phyloP scores from a whole-genome alignment of 2,329 filamentous ascomycete species.

The Erysiphe neolycopersici region DNA sequence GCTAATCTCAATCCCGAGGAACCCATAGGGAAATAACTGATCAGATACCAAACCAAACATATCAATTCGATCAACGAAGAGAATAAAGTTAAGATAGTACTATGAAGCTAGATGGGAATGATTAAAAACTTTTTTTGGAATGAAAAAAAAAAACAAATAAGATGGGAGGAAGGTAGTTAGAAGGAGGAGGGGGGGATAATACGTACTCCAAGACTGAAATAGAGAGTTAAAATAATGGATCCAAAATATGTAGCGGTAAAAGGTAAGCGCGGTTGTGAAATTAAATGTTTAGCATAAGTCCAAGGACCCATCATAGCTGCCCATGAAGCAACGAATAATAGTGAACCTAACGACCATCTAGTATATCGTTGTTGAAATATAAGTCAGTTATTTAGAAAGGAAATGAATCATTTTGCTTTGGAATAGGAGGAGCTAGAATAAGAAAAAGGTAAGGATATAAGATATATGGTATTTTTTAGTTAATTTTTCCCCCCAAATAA shows the following conservation, averaged over 20 bases:
- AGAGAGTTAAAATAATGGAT: constrained; percentile 68
- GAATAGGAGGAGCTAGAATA: neutral
- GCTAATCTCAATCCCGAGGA: constrained; percentile 66
- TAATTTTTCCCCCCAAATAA: neutral
- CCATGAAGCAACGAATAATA: constrained; percentile 77
- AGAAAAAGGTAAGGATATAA: too few species aligned
- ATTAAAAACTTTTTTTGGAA: constrained; percentile 1
- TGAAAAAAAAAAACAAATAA: neutral
- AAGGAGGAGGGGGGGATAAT: neutral
- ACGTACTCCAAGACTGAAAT: constrained; percentile 80
- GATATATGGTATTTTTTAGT: too few species aligned
- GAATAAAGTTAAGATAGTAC: constrained; percentile 59
- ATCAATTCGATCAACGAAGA: constrained; percentile 63
- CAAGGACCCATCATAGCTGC: constrained; percentile 80
- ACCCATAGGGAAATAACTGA: constrained; percentile 97
- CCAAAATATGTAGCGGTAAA: constrained; percentile 92
- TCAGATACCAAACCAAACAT: constrained; percentile 70
- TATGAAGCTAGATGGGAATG: constrained; percentile 37
- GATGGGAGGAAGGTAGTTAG: neutral
- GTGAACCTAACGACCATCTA: constrained; percentile 86
- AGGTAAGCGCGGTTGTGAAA: constrained; percentile 61
- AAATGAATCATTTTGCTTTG: neutral
- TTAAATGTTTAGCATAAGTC: constrained; percentile 58
- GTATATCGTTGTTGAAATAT: constrained; percentile 10
- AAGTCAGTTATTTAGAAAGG: constrained; percentile 6